These are phyloP conservation scores for Dendrostoma leiphaemia DNA, from an alignment of 2,329 filamentous ascomycete genomes.

Conservation along the genomic window DNA sequence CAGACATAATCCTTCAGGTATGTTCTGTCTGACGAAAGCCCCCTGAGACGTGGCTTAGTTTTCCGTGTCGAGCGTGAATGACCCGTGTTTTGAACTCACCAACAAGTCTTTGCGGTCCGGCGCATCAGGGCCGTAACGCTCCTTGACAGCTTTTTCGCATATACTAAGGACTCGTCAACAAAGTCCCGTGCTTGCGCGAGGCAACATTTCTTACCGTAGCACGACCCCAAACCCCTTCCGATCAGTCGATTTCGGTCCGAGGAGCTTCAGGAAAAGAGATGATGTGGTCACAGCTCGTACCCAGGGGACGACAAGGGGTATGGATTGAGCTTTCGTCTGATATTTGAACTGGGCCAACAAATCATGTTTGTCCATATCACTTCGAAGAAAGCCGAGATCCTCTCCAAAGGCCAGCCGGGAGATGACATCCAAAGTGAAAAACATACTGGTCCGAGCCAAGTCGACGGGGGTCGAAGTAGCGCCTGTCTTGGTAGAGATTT, in stretches of 20 bases:
- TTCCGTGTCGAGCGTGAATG: background rate
- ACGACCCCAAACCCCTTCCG: conserved; percentile 25
- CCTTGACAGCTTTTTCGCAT: conserved; percentile 39
- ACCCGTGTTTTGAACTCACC: background rate
- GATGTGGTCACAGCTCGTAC: conserved; percentile 21
- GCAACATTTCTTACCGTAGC: conserved; percentile 20
- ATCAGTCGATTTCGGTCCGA: conserved; percentile 30
- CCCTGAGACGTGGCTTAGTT: background rate
- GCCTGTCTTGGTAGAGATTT: background rate
- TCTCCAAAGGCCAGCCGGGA: conserved; percentile 45
- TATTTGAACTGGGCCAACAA: conserved; percentile 39
- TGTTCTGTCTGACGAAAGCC: background rate
- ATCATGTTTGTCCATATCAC: conserved; percentile 41
- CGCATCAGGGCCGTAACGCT: conserved; percentile 40
- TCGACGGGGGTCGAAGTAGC: conserved; percentile 34
- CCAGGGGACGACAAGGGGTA: conserved; percentile 38
- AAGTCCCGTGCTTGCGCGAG: too few species aligned
- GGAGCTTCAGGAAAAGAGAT: conserved; percentile 31
- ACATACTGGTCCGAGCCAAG: conserved; percentile 41
- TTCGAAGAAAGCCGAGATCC: conserved; percentile 40
- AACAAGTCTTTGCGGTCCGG: conserved; percentile 49
- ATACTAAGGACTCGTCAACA: conserved; percentile 21
- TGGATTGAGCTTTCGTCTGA: conserved; percentile 36
- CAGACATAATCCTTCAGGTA: conserved; percentile 40
- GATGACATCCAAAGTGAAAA: conserved; percentile 51